Percentiles rank a stretch among this genome's conserved stretches.
These are phyloP conservation scores for Mycena sanguinolenta DNA, from an alignment of 768 basidiomycete genomes.

Conservation along the genomic window DNA sequence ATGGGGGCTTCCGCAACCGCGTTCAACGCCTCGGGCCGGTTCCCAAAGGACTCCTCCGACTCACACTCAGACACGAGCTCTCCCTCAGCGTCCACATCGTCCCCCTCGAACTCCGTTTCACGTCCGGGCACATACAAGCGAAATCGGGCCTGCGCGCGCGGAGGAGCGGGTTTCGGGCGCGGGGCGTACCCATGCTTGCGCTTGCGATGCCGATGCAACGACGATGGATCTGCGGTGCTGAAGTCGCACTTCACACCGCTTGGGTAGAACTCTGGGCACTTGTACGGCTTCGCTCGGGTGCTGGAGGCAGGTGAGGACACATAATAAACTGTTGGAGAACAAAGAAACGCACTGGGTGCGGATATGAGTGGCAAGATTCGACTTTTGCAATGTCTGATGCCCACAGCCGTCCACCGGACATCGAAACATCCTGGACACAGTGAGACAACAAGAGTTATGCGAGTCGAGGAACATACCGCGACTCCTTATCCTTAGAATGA, in stretches of 20 bases:
- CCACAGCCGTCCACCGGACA: conserved; percentile 41
- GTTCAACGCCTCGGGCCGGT: neutral
- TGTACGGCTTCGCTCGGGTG: conserved; percentile 38
- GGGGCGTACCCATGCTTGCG: conserved; percentile 35
- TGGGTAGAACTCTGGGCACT: conserved; percentile 29
- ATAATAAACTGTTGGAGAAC: neutral
- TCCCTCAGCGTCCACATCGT: conserved; percentile 20
- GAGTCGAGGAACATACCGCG: conserved; percentile 36
- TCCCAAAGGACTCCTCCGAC: conserved; percentile 32
- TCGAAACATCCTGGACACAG: conserved; percentile 37
- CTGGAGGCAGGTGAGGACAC: neutral
- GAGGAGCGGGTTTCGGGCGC: conserved; percentile 7
- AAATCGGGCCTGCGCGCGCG: neutral
- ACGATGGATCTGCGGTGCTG: conserved; percentile 33
- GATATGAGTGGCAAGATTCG: conserved; percentile 44
- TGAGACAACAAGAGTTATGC: neutral
- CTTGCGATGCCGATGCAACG: conserved; percentile 34
- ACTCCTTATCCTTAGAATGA: conserved; percentile 41
- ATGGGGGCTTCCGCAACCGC: neutral
- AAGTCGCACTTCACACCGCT: conserved; percentile 24
- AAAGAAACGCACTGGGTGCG: conserved; percentile 46
- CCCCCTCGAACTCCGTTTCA: conserved; percentile 3
- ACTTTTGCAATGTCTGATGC: conserved; percentile 42
- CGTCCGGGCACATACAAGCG: neutral
- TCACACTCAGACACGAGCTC: conserved; percentile 27